A percentile compares a stretch with the other conserved stretches of the same genome.
Evolutionary conservation across 1,139 yeast genomes (phyloP).

Genomic region (Yamadazyma blattariae): DNA sequence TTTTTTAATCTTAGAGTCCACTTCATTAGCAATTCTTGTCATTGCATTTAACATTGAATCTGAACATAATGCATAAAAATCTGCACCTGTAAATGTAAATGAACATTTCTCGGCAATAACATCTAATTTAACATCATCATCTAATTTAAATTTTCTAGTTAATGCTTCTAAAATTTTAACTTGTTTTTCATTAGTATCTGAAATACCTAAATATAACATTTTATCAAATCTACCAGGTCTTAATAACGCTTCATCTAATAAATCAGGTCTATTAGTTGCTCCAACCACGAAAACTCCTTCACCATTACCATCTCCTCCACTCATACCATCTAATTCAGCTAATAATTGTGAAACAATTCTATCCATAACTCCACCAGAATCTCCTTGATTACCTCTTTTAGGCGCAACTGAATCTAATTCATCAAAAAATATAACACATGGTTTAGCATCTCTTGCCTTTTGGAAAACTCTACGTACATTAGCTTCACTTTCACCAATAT

Average conservation of each 20-base stretch:
- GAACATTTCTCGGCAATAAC: constrained; percentile 73
- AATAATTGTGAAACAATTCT: constrained; percentile 91
- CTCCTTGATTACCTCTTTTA: constrained; percentile 96
- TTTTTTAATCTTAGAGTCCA: constrained; percentile 59
- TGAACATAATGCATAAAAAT: constrained; percentile 90
- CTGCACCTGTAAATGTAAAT: constrained; percentile 94
- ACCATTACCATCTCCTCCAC: constrained; percentile 53
- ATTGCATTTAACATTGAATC: constrained; percentile 95
- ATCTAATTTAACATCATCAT: constrained; percentile 56
- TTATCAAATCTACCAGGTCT: constrained; percentile 97
- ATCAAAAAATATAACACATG: constrained; percentile 95
- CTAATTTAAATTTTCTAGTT: constrained; percentile 76
- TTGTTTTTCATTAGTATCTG: constrained; percentile 90
- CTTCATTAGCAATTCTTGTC: constrained; percentile 80
- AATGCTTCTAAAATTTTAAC: constrained; percentile 81
- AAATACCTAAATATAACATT: constrained; percentile 87
- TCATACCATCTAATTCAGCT: constrained; percentile 96
- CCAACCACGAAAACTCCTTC: constrained; percentile 98
- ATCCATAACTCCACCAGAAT: constrained; percentile 98
- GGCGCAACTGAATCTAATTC: constrained; percentile 98
- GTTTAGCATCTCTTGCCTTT: constrained; percentile 91
- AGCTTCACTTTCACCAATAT: constrained; percentile 97
- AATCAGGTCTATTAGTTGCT: constrained; percentile 94
- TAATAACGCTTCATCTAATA: constrained; percentile 86
- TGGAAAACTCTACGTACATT: constrained; percentile 93